Base-by-base conservation (phyloP, 202 grass and related monocot species). In the Panicum hallii region DNA sequence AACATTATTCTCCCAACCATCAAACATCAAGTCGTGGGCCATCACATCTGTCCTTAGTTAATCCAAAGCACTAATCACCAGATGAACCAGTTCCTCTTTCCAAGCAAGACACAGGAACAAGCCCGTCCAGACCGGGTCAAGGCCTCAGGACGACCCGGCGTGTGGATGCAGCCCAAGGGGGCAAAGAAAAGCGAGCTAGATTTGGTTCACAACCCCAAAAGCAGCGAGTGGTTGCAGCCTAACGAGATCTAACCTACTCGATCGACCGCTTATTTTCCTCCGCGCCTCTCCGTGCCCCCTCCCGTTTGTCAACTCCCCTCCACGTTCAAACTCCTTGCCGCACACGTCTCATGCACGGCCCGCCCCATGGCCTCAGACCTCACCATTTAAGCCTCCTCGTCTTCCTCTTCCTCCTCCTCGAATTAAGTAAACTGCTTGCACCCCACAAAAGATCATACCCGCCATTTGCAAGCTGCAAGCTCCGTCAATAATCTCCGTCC, bases 201-300 rank as follows among this genome's bases (percentile, higher is more conserved):
- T 88, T 84, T 90, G 54, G 70, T 88, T 84, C 46, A 77, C 75
- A 63, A 74, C 38, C 62, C 62, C 67, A 76, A 79, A 57, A 66
- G 72, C 20, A 22, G 17, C 11, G 72, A 75, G 84, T 87, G 45
- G 80, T 80, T 87, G 70, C 76, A 69, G 63, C 77, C 77, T 81
- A 88, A 91, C 81, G 85, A 88, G 81, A 91, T 91, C 89, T 77
- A 36, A 84, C 85, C 85, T 81, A 86, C 67, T 63, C 44, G 32
- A 32, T 32, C 32, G 32, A 32, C 32, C 32, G 9, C 66, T 88
- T 26, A 26, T 0, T 26, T 78, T 20, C 64, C 55, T 20, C 64
- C 55, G 60, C 57, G 1, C 48, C 70, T 23, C 26, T 7, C 20
- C 26, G 26, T 11, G 11, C 0, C 19, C 28, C 55, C n/a, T 57